These are phyloP conservation scores for Leptoxyphium fumago DNA, from an alignment of 2,329 filamentous ascomycete species.

Conservation along the genomic window DNA sequence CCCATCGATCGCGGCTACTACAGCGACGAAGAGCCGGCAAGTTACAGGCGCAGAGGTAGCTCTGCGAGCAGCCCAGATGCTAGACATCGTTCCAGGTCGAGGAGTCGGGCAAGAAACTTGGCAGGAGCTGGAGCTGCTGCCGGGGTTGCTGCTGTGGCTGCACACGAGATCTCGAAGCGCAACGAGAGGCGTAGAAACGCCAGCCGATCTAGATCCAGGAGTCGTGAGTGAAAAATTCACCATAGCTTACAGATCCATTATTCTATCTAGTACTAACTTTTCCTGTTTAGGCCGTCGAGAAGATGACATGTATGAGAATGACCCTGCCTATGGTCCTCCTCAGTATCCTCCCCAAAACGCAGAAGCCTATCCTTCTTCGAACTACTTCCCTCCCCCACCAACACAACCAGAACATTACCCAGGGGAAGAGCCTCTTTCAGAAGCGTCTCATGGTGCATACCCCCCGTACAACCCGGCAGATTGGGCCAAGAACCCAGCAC, in stretches of 20 bases:
- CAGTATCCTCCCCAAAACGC: slow-evolving; percentile 2
- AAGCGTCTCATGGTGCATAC: slow-evolving; percentile 9
- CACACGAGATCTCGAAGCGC: slow-evolving; percentile 40
- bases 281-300: not conserved
- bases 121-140: slow-evolving; percentile 44
- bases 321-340: slow-evolving; percentile 13
- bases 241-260: too few species aligned
- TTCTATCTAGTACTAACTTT: too few species aligned
- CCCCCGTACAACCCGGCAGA: slow-evolving; percentile 31
- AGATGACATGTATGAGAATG: slow-evolving; percentile 14
- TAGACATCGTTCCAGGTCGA: slow-evolving; percentile 23
- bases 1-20: slow-evolving; percentile 25
- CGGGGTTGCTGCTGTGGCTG: slow-evolving; percentile 39
- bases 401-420: slow-evolving; percentile 14
- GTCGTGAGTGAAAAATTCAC: slow-evolving; percentile 27
- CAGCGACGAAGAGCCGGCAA: slow-evolving; percentile 26
- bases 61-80: slow-evolving; percentile 26
- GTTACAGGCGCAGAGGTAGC: slow-evolving; percentile 29
- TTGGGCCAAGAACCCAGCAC: slow-evolving; percentile 21
- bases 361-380: slow-evolving; percentile 27
- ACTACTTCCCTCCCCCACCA: slow-evolving; percentile 36
- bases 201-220: slow-evolving; percentile 25
- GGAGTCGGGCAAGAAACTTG: slow-evolving; percentile 34
- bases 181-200: slow-evolving; percentile 33
- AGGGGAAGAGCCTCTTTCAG: slow-evolving; percentile 14